phyloP scores from a whole-genome alignment of 139 green algal species.

The Coccomyxa sp. region DNA sequence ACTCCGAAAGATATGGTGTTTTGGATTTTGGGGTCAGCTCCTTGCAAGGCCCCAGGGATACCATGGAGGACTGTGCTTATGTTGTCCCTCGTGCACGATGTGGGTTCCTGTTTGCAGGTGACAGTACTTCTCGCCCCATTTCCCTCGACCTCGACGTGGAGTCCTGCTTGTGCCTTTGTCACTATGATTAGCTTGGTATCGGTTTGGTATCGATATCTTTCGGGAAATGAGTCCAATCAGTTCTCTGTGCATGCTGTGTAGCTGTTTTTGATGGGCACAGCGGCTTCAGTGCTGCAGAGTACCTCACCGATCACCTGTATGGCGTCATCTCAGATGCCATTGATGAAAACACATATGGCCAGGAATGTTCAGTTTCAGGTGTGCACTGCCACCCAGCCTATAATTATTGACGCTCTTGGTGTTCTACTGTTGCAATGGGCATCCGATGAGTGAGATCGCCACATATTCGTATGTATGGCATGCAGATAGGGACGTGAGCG shows the following conservation, averaged over 20 bases:
- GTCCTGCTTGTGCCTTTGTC: too few species aligned
- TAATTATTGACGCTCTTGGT: neutral
- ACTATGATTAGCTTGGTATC: neutral
- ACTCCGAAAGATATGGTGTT: neutral
- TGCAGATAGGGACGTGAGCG: conserved; percentile 17
- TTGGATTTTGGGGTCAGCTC: conserved; percentile 8
- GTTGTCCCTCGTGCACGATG: conserved; percentile 32
- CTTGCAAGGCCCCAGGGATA: conserved; percentile 51
- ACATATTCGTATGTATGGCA: neutral
- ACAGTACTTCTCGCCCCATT: neutral
- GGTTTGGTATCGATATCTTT: neutral
- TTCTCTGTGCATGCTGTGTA: conserved; percentile 8
- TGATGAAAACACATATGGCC: conserved; percentile 12
- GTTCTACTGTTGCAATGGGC: neutral
- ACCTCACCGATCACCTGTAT: conserved; percentile 58
- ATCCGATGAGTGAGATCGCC: neutral
- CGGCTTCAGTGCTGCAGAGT: conserved; percentile 49
- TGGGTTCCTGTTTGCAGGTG: conserved; percentile 50
- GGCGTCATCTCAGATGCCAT: conserved; percentile 26
- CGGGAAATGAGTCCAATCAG: too few species aligned
- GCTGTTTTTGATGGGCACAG: conserved; percentile 71
- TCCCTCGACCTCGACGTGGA: too few species aligned
- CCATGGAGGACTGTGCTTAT: conserved; percentile 59
- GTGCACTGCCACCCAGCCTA: neutral
- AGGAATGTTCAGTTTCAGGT: conserved; percentile 4